Base-by-base conservation (phyloP, 1,284 basidiomycete genomes). In the Ceratorhiza oryzae-sativae region DNA sequence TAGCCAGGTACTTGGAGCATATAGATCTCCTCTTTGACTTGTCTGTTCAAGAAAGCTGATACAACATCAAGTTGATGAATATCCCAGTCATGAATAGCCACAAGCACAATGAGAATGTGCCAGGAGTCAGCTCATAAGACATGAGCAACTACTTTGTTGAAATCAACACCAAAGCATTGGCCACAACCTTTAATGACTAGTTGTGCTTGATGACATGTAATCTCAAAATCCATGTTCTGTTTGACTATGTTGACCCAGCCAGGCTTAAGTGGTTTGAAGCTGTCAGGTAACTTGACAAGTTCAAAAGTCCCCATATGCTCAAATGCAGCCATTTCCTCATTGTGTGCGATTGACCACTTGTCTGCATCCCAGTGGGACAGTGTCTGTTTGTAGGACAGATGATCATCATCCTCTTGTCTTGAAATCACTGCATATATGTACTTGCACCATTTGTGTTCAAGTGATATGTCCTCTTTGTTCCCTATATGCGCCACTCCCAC, bases 21-120 rank as follows among this genome's bases (percentile, higher is more conserved):
- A 75, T 80, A 81, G 15, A 81, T 72, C 9, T 77, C 77, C 45
- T 78, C 76, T 4, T 77, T 56, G 3, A 81, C 73, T 0, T 56
- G 15, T 8, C 78, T 79, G 60, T 80, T 77, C 12, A 80, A 75
- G 71, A 79, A 81, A 0, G 80, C 80, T 5, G 77, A 77, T 39
- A 77, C 75, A 34, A 80, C 77, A 60, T 82, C 79, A 23, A 78
- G 61, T 49, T 77, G 76, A 20, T 82, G 77, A 0, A 83, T 59
- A 34, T 81, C 77, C n/a, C 75, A 75, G 41, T 79, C 75, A 27
- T 79, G 67, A 18, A 73, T 71, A 1, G 82, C 79, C 5, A 82
- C 81, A 0, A 83, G 71, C 0, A 82, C 78, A 0, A 85, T 60
- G 23, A 5, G 58, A 34, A 42, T 41, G 36, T 13, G 36, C 36